Conservation (phyloP, 371 early-diverging fungal genomes). For the Mucor saturninus region DNA sequence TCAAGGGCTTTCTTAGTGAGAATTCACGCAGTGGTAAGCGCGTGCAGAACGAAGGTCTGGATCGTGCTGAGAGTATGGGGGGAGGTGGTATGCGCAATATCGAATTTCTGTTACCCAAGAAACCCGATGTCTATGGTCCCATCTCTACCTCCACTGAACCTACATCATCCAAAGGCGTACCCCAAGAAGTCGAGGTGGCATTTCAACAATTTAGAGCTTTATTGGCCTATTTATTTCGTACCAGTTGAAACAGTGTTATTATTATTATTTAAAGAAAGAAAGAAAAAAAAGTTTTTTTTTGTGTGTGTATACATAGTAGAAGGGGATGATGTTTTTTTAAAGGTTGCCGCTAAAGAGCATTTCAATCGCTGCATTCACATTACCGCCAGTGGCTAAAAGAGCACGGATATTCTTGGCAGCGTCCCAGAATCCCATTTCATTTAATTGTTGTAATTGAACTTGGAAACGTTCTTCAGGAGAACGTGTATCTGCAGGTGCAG, state of each 20-base stretch:
- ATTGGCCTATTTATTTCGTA: conserved; percentile 44
- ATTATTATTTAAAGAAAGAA: neutral
- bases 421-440: conserved; percentile 97
- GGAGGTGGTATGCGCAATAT: conserved; percentile 44
- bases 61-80: conserved; percentile 42
- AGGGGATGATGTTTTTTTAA: conserved; percentile 7
- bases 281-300: conserved; percentile 2
- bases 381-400: conserved; percentile 83
- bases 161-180: neutral
- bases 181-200: conserved; percentile 39
- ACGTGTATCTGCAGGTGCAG: conserved; percentile 47
- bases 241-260: conserved; percentile 27
- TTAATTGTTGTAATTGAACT: conserved; percentile 89
- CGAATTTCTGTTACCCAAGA: conserved; percentile 50
- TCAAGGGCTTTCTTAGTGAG: conserved; percentile 68
- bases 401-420: conserved; percentile 90
- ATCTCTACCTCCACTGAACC: neutral
- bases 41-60: conserved; percentile 31
- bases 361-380: conserved; percentile 95
- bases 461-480: conserved; percentile 92
- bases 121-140: conserved; percentile 26
- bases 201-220: conserved; percentile 49
- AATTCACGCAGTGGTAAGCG: conserved; percentile 51
- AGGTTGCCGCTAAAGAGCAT: conserved; percentile 62
- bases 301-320: too few relatives aligned